Evolutionary conservation across 768 basidiomycete genomes (phyloP).

Genomic region (Lactarius vividus): DNA sequence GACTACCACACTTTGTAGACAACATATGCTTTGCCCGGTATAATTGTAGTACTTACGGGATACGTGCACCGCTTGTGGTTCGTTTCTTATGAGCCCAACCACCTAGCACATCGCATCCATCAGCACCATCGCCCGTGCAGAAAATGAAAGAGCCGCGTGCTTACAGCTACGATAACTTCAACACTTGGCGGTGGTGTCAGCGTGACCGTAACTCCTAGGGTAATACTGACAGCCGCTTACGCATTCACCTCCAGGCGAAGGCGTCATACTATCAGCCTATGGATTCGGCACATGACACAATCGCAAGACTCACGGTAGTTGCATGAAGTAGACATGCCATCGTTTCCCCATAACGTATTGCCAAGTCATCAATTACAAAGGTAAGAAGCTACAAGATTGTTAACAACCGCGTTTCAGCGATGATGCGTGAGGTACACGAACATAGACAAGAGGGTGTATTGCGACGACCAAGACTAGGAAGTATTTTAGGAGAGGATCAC

Average conservation of each 20-base stretch:
- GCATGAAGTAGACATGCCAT: neutral
- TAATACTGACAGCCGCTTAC: neutral
- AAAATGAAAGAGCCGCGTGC: neutral
- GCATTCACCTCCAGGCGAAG: neutral
- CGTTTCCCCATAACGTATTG: neutral
- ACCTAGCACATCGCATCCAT: neutral
- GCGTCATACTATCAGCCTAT: neutral
- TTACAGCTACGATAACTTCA: neutral
- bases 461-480: neutral
- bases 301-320: neutral
- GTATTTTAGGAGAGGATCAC: neutral
- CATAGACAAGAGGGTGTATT: neutral
- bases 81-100: neutral
- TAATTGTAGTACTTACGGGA: neutral
- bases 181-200: neutral
- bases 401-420: neutral
- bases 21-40: neutral
- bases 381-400: neutral
- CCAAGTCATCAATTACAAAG: neutral
- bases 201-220: neutral
- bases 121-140: neutral
- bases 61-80: neutral
- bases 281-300: neutral
- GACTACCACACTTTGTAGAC: too few relatives aligned
- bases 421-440: neutral